These are phyloP conservation scores for Tetracentron sinense DNA, from an alignment of 164 flowering plant genomes.

Conservation along the genomic window DNA sequence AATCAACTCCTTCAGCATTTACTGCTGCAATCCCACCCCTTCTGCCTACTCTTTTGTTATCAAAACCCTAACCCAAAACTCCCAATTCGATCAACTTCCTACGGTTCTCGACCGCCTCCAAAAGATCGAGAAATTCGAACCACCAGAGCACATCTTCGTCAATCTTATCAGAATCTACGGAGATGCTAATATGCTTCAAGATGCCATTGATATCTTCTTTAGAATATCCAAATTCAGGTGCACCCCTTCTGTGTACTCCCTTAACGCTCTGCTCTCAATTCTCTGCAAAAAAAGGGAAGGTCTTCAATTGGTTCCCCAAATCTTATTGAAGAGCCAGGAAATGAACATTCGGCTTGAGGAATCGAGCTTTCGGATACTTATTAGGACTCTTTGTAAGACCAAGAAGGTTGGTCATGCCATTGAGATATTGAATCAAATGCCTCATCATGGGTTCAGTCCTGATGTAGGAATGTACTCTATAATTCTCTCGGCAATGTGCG, in stretches of 20 bases:
- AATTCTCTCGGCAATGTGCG: constrained; percentile 44
- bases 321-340: constrained; percentile 38
- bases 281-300: constrained; percentile 38
- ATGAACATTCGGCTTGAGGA: constrained; percentile 63
- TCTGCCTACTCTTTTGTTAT: constrained; percentile 52
- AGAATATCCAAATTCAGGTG: constrained; percentile 69
- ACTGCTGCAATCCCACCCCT: constrained; percentile 53
- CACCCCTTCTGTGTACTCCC: constrained; percentile 50
- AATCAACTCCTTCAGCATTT: constrained; percentile 39
- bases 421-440: constrained; percentile 41
- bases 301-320: constrained; percentile 39
- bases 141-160: constrained; percentile 54
- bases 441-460: constrained; percentile 39
- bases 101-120: constrained; percentile 52
- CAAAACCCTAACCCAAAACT: constrained; percentile 33
- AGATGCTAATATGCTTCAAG: constrained; percentile 23
- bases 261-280: constrained; percentile 48
- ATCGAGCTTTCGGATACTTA: constrained; percentile 47
- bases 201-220: constrained; percentile 56
- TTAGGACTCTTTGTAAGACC: constrained; percentile 54
- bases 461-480: constrained; percentile 43
- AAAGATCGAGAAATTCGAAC: constrained; percentile 40
- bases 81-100: constrained; percentile 36
- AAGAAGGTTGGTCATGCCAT: constrained; percentile 49
- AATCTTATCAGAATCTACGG: constrained; percentile 49